Percentiles rank a stretch among this genome's conserved stretches.
phyloP scores from a whole-genome alignment of 1,284 basidiomycete species.

The Xerocomus cyaneibrunnescens region DNA sequence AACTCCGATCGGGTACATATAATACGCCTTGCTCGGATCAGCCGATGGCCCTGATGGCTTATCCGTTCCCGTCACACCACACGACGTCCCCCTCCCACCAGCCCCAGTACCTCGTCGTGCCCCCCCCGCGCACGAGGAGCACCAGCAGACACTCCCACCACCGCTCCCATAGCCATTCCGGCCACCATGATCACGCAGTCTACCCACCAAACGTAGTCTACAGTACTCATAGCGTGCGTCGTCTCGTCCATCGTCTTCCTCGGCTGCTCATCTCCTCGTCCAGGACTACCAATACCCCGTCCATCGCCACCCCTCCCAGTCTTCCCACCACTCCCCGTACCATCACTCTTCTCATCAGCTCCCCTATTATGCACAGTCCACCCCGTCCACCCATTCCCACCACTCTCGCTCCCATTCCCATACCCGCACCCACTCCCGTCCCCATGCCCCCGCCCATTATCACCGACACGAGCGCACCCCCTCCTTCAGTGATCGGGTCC shows the following conservation, averaged over 20 bases:
- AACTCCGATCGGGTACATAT: slow-evolving; percentile 21
- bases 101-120: slow-evolving; percentile 12
- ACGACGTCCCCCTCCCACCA: not conserved
- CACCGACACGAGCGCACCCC: slow-evolving; percentile 15
- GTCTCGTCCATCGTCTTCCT: not conserved
- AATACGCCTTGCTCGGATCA: not conserved
- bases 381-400: slow-evolving; percentile 5
- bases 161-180: slow-evolving; percentile 14
- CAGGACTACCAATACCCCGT: slow-evolving; percentile 11
- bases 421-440: not conserved
- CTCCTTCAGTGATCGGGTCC: slow-evolving; percentile 31
- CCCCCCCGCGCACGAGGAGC: slow-evolving; percentile 11
- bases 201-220: slow-evolving; percentile 11
- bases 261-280: not conserved
- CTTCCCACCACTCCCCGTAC: slow-evolving; percentile 1
- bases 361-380: slow-evolving; percentile 5
- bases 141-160: slow-evolving; percentile 17
- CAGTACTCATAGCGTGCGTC: slow-evolving; percentile 14
- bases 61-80: slow-evolving; percentile 11
- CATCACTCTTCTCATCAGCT: not conserved
- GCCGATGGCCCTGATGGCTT: slow-evolving; percentile 4
- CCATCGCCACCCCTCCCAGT: not conserved
- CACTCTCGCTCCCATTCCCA: slow-evolving; percentile 9
- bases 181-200: not conserved
- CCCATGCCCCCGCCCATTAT: slow-evolving; percentile 5